Evolutionary conservation across 169 alveolate species (phyloP).

Genomic region (Cryptosporidium parvum): DNA sequence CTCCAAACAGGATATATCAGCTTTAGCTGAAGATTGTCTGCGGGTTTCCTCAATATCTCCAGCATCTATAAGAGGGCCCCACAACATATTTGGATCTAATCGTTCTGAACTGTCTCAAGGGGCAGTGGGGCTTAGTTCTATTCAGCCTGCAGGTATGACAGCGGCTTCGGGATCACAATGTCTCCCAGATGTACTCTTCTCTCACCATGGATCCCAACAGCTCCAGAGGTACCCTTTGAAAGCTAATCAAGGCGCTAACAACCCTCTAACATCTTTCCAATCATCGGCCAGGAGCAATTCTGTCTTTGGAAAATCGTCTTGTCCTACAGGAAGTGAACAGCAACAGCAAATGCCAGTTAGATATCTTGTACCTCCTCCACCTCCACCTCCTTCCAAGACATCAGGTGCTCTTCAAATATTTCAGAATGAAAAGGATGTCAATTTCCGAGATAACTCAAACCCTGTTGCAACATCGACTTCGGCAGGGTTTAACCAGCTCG

Average conservation of each 20-base stretch:
- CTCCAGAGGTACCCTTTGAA: background rate
- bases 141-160: background rate
- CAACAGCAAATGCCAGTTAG: conserved; percentile 6
- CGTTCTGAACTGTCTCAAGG: background rate
- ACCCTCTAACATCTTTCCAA: background rate
- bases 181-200: background rate
- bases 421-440: conserved; percentile 24
- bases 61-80: background rate
- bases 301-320: background rate
- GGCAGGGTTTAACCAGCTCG: conserved; percentile 38
- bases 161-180: background rate
- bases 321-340: background rate
- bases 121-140: background rate
- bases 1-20: background rate
- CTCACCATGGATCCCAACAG: background rate
- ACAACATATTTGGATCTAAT: background rate
- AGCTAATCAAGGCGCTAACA: background rate
- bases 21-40: background rate
- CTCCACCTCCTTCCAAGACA: conserved; percentile 35
- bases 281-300: background rate
- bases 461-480: conserved; percentile 72
- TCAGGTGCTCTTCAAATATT: background rate
- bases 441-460: background rate
- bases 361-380: conserved; percentile 67
- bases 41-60: background rate